Evolutionary conservation across 306 rosid genomes (phyloP).

Genomic region (Cucumis hystrix): DNA sequence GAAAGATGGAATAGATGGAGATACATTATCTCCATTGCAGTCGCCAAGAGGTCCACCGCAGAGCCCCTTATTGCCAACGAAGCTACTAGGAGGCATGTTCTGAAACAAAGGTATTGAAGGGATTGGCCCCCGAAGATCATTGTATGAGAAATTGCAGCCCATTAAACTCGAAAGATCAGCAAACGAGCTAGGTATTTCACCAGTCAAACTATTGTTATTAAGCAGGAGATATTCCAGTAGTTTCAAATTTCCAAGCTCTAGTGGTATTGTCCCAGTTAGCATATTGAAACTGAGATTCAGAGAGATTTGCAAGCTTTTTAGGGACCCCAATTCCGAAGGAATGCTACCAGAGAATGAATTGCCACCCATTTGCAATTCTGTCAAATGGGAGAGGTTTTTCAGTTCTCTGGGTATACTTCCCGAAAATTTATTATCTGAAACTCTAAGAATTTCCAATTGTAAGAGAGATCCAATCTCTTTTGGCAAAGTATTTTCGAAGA

Average conservation of each 20-base stretch:
- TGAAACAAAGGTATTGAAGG: conserved; percentile 60
- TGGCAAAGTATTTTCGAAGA: conserved; percentile 46
- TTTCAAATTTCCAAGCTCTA: conserved; percentile 54
- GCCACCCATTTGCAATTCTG: conserved; percentile 76
- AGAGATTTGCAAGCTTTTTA: conserved; percentile 76
- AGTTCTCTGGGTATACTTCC: conserved; percentile 54
- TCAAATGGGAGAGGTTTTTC: conserved; percentile 69
- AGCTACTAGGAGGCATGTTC: conserved; percentile 62
- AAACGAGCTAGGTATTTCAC: conserved; percentile 57
- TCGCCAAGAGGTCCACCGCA: conserved; percentile 56
- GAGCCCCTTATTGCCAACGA: conserved; percentile 58
- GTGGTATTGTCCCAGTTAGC: conserved; percentile 59
- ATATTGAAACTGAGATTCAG: conserved; percentile 81
- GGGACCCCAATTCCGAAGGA: conserved; percentile 63
- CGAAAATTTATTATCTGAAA: conserved; percentile 55
- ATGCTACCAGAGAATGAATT: conserved; percentile 66
- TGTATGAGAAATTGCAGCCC: conserved; percentile 87
- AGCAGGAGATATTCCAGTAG: conserved; percentile 59
- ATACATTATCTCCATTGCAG: conserved; percentile 25
- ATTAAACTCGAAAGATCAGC: conserved; percentile 52
- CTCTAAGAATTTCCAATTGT: conserved; percentile 75
- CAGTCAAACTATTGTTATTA: conserved; percentile 66
- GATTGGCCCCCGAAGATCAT: conserved; percentile 65
- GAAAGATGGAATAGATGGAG: conserved; percentile 24
- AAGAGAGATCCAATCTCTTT: conserved; percentile 61